Base-by-base conservation (phyloP, 495 filamentous ascomycete species). In the Penicillium soppii region DNA sequence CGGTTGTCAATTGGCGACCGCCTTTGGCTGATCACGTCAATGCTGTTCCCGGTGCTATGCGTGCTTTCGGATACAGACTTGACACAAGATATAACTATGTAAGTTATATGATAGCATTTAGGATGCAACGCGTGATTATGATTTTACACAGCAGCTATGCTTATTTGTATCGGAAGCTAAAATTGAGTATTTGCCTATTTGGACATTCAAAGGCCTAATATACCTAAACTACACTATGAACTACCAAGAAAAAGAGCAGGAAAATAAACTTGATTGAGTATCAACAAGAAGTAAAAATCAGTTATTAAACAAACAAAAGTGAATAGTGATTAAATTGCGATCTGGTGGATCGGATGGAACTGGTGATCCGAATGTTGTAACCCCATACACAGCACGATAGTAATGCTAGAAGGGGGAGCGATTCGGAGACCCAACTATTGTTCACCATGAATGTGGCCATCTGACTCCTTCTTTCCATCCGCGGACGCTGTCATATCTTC, bases 391-490 rank as follows among this genome's bases (percentile, higher is more conserved):
- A 12, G 10, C 35, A 39, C n/a, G n/a, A 26, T 13, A 37, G 44
- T 7, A 36, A 13, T 36, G 22, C 45, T 8, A 38, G 33, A 25
- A 15, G 22, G 32, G 15, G 19, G 19, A 12, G n/a, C 2, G 8
- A 47, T 8, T 4, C 35, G 40, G 12, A 12, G 6, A 41, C n/a
- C 7, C 12, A 22, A 21, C 32, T 47, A 46, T 22, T 40, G 12
- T 12, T 22, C 32, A 21, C 8, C 3, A 8, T 59, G 53, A n/a
- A 62, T 42, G 1, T 62, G 52, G 27, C 61, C 61, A 15, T 72
- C 66, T 10, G 68, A 70, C 5, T 35, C 2, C 38, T 30, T 62
- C 61, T 75, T 72, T 22, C 58, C 69, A 36, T 73, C 62, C 8
- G 66, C 66, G 15, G 62, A 45, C 3, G 66, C 63, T 32, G 68